phyloP scores from a whole-genome alignment of 306 rosid genomes.

The Elaeagnus macrophylla region DNA sequence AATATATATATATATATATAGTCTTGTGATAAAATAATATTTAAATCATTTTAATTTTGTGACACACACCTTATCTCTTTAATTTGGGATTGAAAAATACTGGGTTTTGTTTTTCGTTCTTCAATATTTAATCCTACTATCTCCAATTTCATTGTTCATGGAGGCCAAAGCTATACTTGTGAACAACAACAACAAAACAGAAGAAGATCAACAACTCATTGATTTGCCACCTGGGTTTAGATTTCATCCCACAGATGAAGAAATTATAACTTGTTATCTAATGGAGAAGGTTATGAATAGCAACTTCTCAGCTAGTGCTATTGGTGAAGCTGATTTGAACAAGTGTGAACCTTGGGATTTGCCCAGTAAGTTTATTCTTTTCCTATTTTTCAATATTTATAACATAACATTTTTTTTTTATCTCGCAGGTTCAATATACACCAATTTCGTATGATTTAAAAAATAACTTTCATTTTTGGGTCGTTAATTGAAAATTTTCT shows the following conservation, averaged over 20 bases:
- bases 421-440: not conserved
- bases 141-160: constrained; percentile 12
- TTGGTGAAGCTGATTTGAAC: constrained; percentile 86
- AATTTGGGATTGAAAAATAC: constrained; percentile 4
- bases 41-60: constrained; percentile 3
- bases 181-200: constrained; percentile 13
- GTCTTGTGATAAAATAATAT: too few relatives aligned
- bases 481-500: too few relatives aligned
- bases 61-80: too few relatives aligned
- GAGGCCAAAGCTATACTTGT: constrained; percentile 39
- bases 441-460: too few relatives aligned
- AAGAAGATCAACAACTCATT: constrained; percentile 28
- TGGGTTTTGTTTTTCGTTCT: constrained; percentile 11
- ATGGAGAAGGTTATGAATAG: constrained; percentile 50
- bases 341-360: constrained; percentile 96
- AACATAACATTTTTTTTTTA: not conserved
- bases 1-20: too few relatives aligned
- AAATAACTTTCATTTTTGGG: too few relatives aligned
- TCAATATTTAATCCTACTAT: not conserved
- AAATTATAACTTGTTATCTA: constrained; percentile 58
- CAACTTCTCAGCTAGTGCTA: constrained; percentile 58
- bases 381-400: not conserved
- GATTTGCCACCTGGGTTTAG: constrained; percentile 92
- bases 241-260: constrained; percentile 90
- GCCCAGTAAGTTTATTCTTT: constrained; percentile 40